Percentiles rank a stretch among this genome's conserved stretches.
Conservation (phyloP, 129 eudicot species). For the Lactuca sativa region DNA sequence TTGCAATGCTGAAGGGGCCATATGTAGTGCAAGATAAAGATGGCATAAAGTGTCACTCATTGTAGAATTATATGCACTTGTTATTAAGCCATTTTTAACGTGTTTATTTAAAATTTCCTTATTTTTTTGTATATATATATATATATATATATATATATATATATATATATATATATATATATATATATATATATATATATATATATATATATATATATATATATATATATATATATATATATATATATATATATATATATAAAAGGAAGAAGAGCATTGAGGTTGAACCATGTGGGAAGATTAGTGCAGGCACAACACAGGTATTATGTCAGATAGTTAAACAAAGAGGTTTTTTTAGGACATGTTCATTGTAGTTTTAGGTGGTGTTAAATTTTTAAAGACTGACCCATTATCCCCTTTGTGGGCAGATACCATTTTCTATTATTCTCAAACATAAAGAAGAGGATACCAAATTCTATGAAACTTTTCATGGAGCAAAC, state of each 20-base stretch:
- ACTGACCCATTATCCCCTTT: background rate
- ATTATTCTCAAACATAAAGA: constrained; percentile 48
- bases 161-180: no score
- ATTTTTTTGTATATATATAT: constrained; percentile 1
- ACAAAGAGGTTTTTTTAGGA: constrained; percentile 7
- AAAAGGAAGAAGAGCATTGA: constrained; percentile 57
- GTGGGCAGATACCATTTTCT: constrained; percentile 71
- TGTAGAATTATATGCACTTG: background rate
- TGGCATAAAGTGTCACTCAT: constrained; percentile 9
- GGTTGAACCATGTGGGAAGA: constrained; percentile 62
- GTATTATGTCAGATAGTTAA: constrained; percentile 28
- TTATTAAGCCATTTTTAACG: background rate
- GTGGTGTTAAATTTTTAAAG: background rate
- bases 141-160: no score
- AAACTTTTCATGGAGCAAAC: constrained; percentile 79
- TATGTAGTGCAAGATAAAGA: constrained; percentile 9
- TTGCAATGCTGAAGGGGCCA: constrained; percentile 11
- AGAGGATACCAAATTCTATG: constrained; percentile 58
- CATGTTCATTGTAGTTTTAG: constrained; percentile 3
- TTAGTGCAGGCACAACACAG: constrained; percentile 64
- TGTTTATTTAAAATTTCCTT: background rate
- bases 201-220: no score
- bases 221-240: no score
- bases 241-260: no score
- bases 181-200: no score